These are phyloP conservation scores for Hibiscus mutabilis DNA, from an alignment of 345 rosid genomes.

Conservation along the genomic window DNA sequence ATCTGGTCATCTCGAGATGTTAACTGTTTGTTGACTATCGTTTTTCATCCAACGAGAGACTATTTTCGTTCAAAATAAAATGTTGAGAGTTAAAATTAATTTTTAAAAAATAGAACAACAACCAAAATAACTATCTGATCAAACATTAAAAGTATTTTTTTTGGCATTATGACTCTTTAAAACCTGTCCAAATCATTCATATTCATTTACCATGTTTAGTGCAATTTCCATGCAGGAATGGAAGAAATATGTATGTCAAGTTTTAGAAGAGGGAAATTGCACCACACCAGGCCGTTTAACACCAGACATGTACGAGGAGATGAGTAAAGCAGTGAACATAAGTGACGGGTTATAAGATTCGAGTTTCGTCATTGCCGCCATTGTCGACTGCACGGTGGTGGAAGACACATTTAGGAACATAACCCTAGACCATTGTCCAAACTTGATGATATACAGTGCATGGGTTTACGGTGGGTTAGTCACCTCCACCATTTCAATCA, in stretches of 20 bases:
- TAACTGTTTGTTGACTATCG: too few species aligned
- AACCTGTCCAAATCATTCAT: not conserved
- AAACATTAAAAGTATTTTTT: too few species aligned
- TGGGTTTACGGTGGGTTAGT: constrained; percentile 44
- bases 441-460: constrained; percentile 24
- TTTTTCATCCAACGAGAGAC: too few species aligned
- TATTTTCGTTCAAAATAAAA: too few species aligned
- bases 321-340: constrained; percentile 33
- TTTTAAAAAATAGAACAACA: too few species aligned
- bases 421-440: constrained; percentile 23
- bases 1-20: too few species aligned
- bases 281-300: constrained; percentile 36
- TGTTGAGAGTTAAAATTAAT: too few species aligned
- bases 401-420: constrained; percentile 31
- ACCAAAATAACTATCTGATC: too few species aligned
- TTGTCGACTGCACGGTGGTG: constrained; percentile 36
- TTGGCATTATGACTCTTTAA: too few species aligned
- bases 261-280: constrained; percentile 32
- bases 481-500: constrained; percentile 34
- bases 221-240: constrained; percentile 30
- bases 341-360: constrained; percentile 32
- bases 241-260: constrained; percentile 42
- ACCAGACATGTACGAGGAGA: constrained; percentile 22
- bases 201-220: not conserved
- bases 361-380: constrained; percentile 27